Evolutionary conservation across 306 rosid species (phyloP).

Genomic region (Lagenaria siceraria): DNA sequence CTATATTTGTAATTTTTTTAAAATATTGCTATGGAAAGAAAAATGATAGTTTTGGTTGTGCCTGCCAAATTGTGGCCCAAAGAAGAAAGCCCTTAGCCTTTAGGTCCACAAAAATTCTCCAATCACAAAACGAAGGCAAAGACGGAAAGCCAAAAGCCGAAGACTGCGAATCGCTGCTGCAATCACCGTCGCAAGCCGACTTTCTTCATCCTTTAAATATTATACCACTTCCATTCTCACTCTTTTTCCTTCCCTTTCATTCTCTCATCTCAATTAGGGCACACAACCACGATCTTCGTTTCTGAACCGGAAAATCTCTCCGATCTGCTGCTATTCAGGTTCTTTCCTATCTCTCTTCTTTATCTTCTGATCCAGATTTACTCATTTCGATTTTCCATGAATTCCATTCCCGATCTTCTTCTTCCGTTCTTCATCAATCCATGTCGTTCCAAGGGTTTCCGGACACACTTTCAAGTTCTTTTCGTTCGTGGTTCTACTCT

Average conservation of each 20-base stretch:
- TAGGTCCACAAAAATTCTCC: neutral
- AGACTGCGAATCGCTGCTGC: neutral
- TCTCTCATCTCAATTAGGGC: neutral
- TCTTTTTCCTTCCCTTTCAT: neutral
- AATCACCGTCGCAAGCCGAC: neutral
- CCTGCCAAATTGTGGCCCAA: neutral
- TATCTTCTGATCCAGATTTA: neutral
- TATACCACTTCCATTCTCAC: neutral
- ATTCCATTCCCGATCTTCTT: neutral
- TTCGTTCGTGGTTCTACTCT: neutral
- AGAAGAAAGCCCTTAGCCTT: neutral
- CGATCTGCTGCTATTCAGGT: slow-evolving; percentile 3
- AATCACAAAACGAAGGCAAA: neutral
- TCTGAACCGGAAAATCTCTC: neutral
- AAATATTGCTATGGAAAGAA: too few species aligned
- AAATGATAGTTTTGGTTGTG: neutral
- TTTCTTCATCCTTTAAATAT: neutral
- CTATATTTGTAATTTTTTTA: too few species aligned
- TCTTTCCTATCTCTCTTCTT: neutral
- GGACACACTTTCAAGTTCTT: neutral
- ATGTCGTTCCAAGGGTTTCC: neutral
- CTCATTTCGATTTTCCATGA: neutral
- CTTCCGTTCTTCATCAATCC: neutral
- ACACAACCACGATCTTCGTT: neutral
- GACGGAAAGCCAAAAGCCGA: neutral